Base-by-base conservation (phyloP, 495 filamentous ascomycete genomes). In the Ramalina intermedia region DNA sequence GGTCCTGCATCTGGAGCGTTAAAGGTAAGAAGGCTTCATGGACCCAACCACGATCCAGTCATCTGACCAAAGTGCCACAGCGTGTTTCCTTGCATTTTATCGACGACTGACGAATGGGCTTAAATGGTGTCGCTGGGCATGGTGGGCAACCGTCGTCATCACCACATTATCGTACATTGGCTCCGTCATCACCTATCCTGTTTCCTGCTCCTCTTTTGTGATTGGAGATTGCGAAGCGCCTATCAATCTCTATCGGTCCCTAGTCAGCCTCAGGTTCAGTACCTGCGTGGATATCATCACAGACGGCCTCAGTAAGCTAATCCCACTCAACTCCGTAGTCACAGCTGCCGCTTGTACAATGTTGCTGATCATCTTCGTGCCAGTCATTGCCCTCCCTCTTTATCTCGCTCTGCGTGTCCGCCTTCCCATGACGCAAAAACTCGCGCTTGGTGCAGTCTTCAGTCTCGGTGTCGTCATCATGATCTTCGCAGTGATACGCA, bases 1-100 rank as follows among this genome's bases (percentile, higher is more conserved):
- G 69, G 67, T 40, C 59, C 6, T 59, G 57, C 3, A 49, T 72
- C 20, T 73, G 70, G 69, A 48, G 59, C 41, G 63, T 70, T 41
- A 73, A 73, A 53, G 60, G 63, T 38, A 61, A 55, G 8, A 55
- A 13, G 7, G 41, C 16, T 43, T 4, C 12, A 2, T 4, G 4
- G 41, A 23, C 17, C 37, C 13, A n/a, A 2, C 17, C 4, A 39
- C 23, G 4, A 14, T 39, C 17, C 14, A 39, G 2, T 2, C 6
- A 14, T 4, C 37, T 39, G 13, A 18, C 37, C 6, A 2, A 39
- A n/a, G 14, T 14, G 14, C 20, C 16, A 4, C 26, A 46, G 50
- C 38, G 20, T 56, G 50, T 21, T 56, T 56, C 39, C 41, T 53
- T 11, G 27, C 53, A 14, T 53, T 56, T 35, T 56, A 43, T 40